Base-by-base conservation (phyloP, 495 filamentous ascomycete species). In the Penicillium maclennaniae region DNA sequence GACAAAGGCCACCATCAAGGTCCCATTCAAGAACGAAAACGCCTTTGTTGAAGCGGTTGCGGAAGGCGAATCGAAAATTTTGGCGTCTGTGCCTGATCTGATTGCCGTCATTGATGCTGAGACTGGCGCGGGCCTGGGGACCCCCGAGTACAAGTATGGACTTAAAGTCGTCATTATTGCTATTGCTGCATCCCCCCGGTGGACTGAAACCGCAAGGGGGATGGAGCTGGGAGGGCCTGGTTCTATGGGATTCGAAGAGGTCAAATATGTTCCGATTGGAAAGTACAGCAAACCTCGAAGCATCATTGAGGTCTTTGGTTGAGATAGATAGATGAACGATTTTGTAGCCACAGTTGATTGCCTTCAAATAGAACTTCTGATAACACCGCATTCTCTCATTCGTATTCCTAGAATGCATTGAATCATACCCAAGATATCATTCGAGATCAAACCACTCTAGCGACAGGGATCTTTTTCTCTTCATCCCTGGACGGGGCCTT, bases 21-120 rank as follows among this genome's bases (percentile, higher is more conserved):
- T 74, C 71, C 81, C 82, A 1, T 84, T 85, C 66, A 83, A 84
- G 68, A 85, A 85, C 60, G 83, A 86, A 59, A 86, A 85, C 58
- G 80, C 84, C 16, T 71, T 77, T 15, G 82, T 79, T 6, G 73
- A 71, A 40, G 63, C 70, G 31, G 58, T 63, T n/a, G 51, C 51
- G 2, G 53, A 61, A 21, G 69, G 68, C 54, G 71, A 43, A 43
- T 62, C 77, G 40, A 71, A 74, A 43, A 67, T 81, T 1, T 44
- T 86, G 9, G 81, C 82, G 0, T 34, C 31, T 14, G 31, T 34
- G 31, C 31, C 31, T 10, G 31, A 34, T 14, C 31, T 34, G 10
- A 34, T 34, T 34, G 31, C 31, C 9, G 31, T 34, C 31, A 34
- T 34, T 34, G 31, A 34, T 34, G 31, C 9, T 73, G 76, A 78